Percentiles rank a stretch among this genome's conserved stretches.
Evolutionary conservation across 1,284 basidiomycete species (phyloP).

Genomic region (Ganoderma lucidum): DNA sequence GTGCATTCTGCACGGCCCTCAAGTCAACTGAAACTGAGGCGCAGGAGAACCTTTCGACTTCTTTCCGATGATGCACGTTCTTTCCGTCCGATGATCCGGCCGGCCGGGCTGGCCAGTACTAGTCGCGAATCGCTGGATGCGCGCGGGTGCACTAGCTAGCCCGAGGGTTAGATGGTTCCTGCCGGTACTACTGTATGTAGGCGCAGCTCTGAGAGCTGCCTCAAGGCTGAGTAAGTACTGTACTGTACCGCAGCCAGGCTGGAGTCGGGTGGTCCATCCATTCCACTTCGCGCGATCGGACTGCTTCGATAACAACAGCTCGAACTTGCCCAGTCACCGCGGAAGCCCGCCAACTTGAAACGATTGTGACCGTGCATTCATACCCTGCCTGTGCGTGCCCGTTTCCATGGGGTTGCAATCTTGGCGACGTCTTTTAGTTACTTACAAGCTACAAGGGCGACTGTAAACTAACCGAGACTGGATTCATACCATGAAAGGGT

Average conservation of each 20-base stretch:
- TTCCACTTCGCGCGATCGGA: too few relatives aligned
- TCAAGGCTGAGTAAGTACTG: too few relatives aligned
- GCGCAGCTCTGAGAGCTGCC: too few relatives aligned
- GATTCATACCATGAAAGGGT: neutral
- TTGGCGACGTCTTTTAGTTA: too few relatives aligned
- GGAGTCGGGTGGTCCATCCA: too few relatives aligned
- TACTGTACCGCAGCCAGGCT: too few relatives aligned
- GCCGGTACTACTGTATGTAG: too few relatives aligned
- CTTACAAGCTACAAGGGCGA: neutral
- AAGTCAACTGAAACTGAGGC: neutral
- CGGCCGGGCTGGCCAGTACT: neutral
- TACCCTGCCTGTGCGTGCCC: neutral
- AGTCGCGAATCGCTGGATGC: neutral
- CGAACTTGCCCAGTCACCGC: neutral
- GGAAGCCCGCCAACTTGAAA: neutral
- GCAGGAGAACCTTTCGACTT: neutral
- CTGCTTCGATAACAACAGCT: too few relatives aligned
- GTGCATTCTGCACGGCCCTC: neutral
- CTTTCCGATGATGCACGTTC: neutral
- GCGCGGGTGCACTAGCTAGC: neutral
- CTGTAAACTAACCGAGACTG: neutral
- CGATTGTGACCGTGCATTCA: neutral
- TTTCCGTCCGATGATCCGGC: too few relatives aligned
- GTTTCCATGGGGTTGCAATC: neutral
- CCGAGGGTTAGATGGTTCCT: neutral